phyloP scores from a whole-genome alignment of 495 filamentous ascomycete genomes.

The Durotheca rogersii region DNA sequence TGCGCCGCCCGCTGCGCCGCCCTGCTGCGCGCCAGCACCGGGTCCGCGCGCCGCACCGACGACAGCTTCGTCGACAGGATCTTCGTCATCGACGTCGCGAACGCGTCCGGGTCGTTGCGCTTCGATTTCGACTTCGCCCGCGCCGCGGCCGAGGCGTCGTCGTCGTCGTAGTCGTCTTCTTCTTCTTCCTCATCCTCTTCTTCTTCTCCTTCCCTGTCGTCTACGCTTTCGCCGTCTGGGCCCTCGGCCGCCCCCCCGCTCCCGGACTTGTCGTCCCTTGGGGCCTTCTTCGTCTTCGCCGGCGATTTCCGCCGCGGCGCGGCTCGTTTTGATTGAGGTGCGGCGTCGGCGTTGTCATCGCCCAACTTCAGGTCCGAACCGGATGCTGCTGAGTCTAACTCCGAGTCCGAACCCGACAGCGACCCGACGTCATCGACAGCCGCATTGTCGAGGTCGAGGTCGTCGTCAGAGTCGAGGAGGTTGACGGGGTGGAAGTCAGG shows the following conservation, averaged over 20 bases:
- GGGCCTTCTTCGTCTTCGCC: conserved; percentile 30
- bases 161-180: conserved; percentile 37
- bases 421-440: conserved; percentile 46
- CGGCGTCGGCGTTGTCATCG: conserved; percentile 30
- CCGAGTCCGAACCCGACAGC: conserved; percentile 40
- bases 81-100: conserved; percentile 86
- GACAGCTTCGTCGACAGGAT: conserved; percentile 88
- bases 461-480: conserved; percentile 67
- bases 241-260: conserved; percentile 36
- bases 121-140: conserved; percentile 58
- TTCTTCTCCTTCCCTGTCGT: conserved; percentile 19
- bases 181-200: conserved; percentile 40
- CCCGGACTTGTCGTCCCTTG: conserved; percentile 38
- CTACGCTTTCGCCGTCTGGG: conserved; percentile 36
- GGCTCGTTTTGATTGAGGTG: conserved; percentile 6
- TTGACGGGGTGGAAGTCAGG: conserved; percentile 62
- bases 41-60: conserved; percentile 75
- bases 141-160: conserved; percentile 39
- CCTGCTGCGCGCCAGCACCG: conserved; percentile 78
- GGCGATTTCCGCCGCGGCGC: conserved; percentile 25
- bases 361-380: no score
- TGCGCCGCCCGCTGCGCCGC: conserved; percentile 64
- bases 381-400: conserved; percentile 39
- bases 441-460: conserved; percentile 51
- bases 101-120: conserved; percentile 86